Evolutionary conservation across 371 early-diverging fungal genomes (phyloP), one percentile per base, ranked within the genome.

Genomic region (Choanephora cucurbitarum): DNA sequence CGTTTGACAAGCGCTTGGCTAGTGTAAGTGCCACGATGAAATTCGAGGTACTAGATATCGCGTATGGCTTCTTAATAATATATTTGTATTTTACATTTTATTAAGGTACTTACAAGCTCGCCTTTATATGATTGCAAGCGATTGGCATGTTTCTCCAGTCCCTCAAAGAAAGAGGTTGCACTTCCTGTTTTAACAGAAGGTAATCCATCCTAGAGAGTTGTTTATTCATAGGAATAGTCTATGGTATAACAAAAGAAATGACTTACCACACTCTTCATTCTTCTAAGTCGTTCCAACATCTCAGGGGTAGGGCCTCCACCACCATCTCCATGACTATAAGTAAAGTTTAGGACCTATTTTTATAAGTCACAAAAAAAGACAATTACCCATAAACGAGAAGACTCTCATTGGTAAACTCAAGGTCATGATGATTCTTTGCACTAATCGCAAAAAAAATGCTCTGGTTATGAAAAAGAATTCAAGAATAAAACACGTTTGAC

Each of bases 21-120:
- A 0, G 99, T 98, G 72, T 96, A 97, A 28, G 97, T 97, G 43
- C 98, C 98, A 44, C 98, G 88, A 69, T 98, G 98, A 18, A 97
- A 83, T 69, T 98, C 98, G 63, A 96, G 87, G 22, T 77, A 77
- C 74, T 77, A 49, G 4, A 7, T 28, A 7, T 5, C 7, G 8
- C 24, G 14, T 14, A 47, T n/a, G n/a, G n/a, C n/a, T n/a, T n/a
- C n/a, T n/a, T n/a, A n/a, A n/a, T n/a, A n/a, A n/a, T n/a, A n/a
- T 14, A 40, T 3, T 32, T 2, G 8, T 44, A 31, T 2, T 13
- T 21, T 15, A 5, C 31, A 14, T 44, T 41, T n/a, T 44, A 31
- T 28, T 28, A 11, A 1, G 17, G 4, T 2, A 23, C 33, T 73
- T 81, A 87, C 87, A 72, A 98, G 75, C 70, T 98, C 97, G 32